Evolutionary conservation across 73 alveolate genomes (phyloP), one percentile per base, ranked within the genome.

Genomic region (Blepharisma stoltei): DNA sequence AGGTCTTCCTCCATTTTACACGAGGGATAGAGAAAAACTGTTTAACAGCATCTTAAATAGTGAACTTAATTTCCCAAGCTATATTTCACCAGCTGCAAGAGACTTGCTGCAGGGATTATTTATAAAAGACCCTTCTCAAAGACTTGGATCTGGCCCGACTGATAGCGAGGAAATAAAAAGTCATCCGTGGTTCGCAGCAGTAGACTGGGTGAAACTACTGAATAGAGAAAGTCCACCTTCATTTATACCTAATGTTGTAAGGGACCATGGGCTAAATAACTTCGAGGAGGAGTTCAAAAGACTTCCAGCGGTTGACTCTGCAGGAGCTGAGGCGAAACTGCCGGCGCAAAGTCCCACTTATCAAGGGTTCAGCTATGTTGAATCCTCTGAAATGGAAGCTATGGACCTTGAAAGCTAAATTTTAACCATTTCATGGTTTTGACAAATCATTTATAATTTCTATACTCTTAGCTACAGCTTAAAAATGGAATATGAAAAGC

Each of bases 61-160:
- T 60, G 73, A 60, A 3, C 23, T 14, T 60, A 11, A 60, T 18
- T 82, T 95, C 7, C 98, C 98, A 0, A 89, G 88, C 55, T 77
- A 85, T 66, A 14, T 60, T 60, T 20, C 73, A 2, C 49, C 73
- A 14, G 73, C 14, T 9, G 23, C 46, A 8, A 8, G 45, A 20
- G 73, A 60, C 46, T 25, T 60, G 46, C 11, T 60, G 11, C 38
- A 60, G 46, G 18, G 23, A 60, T 25, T 60, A 38, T 60, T 60
- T 37, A 77, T 78, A 67, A 91, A 82, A 80, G 86, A 91, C 75
- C 97, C 97, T 7, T 83, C 85, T 43, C 48, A 78, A 47, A 84
- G 97, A 78, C 83, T 91, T 21, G 97, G 97, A n/a, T 81, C 83
- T 6, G 79, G 78, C n/a, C 95, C 86, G 1, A 84, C 76, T 41